Percentiles rank a stretch among this genome's conserved stretches.
phyloP scores from a whole-genome alignment of 768 basidiomycete species.

The Dendrothele bispora region DNA sequence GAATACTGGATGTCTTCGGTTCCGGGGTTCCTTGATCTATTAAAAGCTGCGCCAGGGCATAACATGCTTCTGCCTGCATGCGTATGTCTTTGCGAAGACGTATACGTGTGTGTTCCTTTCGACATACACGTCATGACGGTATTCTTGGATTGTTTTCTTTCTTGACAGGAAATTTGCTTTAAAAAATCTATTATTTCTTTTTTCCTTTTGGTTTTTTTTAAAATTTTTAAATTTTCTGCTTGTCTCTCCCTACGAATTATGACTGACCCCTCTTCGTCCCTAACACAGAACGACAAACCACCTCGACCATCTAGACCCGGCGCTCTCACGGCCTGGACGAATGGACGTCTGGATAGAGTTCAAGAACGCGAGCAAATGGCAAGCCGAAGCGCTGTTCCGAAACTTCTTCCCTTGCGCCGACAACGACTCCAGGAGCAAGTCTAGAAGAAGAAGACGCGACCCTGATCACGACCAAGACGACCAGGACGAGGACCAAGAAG shows the following conservation, averaged over 20 bases:
- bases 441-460: conserved; percentile 31
- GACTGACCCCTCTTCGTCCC: neutral
- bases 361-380: conserved; percentile 81
- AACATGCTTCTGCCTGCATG: too few relatives aligned
- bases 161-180: too few relatives aligned
- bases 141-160: too few relatives aligned
- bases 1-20: too few relatives aligned
- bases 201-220: neutral
- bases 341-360: conserved; percentile 95
- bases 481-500: too few relatives aligned
- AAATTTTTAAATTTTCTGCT: conserved; percentile 12
- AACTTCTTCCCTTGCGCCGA: conserved; percentile 88
- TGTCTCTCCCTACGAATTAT: conserved; percentile 22
- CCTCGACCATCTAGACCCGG: conserved; percentile 86
- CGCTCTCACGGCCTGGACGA: conserved; percentile 86
- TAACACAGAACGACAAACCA: conserved; percentile 48
- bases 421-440: conserved; percentile 37
- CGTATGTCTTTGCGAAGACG: too few relatives aligned
- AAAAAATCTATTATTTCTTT: too few relatives aligned
- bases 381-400: conserved; percentile 83
- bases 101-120: too few relatives aligned
- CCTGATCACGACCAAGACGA: conserved; percentile 17
- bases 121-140: too few relatives aligned
- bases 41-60: too few relatives aligned
- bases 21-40: too few relatives aligned